Percentiles rank a stretch among this genome's conserved stretches.
phyloP scores from a whole-genome alignment of 2,329 filamentous ascomycete species.

The Aspergillus hiratsukae region DNA sequence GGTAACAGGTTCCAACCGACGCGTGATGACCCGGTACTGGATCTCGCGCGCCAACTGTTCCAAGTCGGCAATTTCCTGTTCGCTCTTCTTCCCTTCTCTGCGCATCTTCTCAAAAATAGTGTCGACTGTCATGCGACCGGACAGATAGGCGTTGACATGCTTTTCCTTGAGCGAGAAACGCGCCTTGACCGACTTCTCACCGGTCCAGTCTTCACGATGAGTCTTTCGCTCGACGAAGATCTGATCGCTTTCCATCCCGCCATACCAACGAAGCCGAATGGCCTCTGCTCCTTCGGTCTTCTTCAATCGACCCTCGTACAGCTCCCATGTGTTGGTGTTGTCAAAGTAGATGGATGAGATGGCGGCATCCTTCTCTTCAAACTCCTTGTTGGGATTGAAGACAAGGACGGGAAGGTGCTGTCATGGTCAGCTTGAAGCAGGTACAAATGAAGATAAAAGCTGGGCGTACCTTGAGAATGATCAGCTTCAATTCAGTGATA shows the following conservation, averaged over 20 bases:
- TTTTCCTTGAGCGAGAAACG: slow-evolving; percentile 95
- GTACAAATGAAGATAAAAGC: background rate
- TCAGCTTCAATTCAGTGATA: slow-evolving; percentile 95
- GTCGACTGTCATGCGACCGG: slow-evolving; percentile 76
- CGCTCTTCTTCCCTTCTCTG: slow-evolving; percentile 88
- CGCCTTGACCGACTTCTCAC: slow-evolving; percentile 97
- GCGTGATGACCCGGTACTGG: slow-evolving; percentile 86
- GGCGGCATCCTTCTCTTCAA: slow-evolving; percentile 81
- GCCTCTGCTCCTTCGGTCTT: slow-evolving; percentile 98
- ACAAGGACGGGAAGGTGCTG: slow-evolving; percentile 89
- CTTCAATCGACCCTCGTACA: slow-evolving; percentile 91
- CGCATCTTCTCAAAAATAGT: slow-evolving; percentile 95
- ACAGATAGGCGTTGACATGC: slow-evolving; percentile 87
- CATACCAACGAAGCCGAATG: slow-evolving; percentile 94
- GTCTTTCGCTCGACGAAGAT: slow-evolving; percentile 98
- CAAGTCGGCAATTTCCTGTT: slow-evolving; percentile 83
- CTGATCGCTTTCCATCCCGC: slow-evolving; percentile 89
- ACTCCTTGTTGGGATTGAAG: slow-evolving; percentile 96
- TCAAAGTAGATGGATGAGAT: slow-evolving; percentile 99
- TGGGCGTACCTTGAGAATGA: slow-evolving; percentile 73
- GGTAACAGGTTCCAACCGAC: slow-evolving; percentile 82
- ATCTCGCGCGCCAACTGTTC: slow-evolving; percentile 87
- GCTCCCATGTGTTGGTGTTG: slow-evolving; percentile 86
- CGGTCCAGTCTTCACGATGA: slow-evolving; percentile 97
- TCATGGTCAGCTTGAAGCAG: background rate